Percentiles rank a stretch among this genome's conserved stretches.
Evolutionary conservation across 1,139 yeast genomes (phyloP).

Genomic region (Yamadazyma triangularis): DNA sequence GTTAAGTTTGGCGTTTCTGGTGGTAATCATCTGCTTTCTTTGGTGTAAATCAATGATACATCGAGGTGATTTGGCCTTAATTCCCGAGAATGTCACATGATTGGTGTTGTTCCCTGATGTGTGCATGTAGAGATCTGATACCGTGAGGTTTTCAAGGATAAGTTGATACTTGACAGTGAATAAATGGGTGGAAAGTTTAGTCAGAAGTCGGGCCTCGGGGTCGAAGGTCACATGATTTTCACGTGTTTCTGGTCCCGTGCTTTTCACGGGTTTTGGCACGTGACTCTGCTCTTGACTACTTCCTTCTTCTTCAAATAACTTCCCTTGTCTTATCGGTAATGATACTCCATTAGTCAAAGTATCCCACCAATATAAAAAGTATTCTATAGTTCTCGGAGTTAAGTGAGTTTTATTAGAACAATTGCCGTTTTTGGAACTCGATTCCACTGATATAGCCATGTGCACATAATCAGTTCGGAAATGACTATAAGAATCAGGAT

Average conservation of each 20-base stretch:
- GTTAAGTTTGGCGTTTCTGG: constrained; percentile 53
- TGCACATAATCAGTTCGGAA: constrained; percentile 79
- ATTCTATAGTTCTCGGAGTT: constrained; percentile 62
- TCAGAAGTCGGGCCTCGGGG: no score
- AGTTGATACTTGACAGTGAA: constrained; percentile 80
- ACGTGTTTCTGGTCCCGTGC: constrained; percentile 30
- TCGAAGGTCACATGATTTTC: constrained; percentile 80
- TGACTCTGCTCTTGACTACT: no score
- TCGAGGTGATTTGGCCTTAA: constrained; percentile 64
- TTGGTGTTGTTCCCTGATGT: constrained; percentile 42
- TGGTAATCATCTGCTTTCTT: constrained; percentile 63
- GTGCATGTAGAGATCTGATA: constrained; percentile 69
- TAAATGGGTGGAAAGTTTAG: no score
- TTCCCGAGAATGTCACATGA: constrained; percentile 64
- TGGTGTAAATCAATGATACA: constrained; percentile 81
- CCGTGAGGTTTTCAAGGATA: constrained; percentile 64
- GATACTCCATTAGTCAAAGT: constrained; percentile 67
- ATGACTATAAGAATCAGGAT: constrained; percentile 70
- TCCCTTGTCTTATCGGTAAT: constrained; percentile 73
- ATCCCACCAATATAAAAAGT: constrained; percentile 83
- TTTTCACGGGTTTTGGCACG: no score
- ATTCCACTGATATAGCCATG: constrained; percentile 55
- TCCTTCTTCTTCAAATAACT: constrained; percentile 40
- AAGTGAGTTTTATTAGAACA: constrained; percentile 71
- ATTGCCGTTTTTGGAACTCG: constrained; percentile 27